Conservation (phyloP, 768 basidiomycete genomes). For the Tricholoma flavovirens region DNA sequence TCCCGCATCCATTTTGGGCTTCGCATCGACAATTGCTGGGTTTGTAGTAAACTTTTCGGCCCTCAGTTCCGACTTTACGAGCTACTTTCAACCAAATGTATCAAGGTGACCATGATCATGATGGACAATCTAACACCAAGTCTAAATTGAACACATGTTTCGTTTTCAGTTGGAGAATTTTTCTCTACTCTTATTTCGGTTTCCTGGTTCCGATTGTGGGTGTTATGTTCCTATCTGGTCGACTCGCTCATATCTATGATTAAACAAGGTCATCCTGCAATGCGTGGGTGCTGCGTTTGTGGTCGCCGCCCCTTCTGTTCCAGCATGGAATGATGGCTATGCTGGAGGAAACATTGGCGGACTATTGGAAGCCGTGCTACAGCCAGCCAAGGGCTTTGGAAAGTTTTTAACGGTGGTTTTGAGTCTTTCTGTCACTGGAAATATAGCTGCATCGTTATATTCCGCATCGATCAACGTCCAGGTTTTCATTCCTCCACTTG, state of each 20-base stretch:
- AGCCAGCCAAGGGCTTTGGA: slow-evolving; percentile 66
- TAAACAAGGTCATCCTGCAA: slow-evolving; percentile 40
- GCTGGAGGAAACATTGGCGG: slow-evolving; percentile 60
- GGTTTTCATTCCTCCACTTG: slow-evolving; percentile 53
- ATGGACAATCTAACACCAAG: not conserved
- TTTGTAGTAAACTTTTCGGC: slow-evolving; percentile 62
- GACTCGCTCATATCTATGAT: not conserved
- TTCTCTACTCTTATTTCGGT: slow-evolving; percentile 64
- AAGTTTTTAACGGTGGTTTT: slow-evolving; percentile 78
- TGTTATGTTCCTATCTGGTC: not conserved
- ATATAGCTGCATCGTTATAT: slow-evolving; percentile 81
- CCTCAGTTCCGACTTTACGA: slow-evolving; percentile 69
- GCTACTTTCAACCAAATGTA: slow-evolving; percentile 55
- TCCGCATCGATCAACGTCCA: slow-evolving; percentile 73
- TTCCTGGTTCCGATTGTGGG: slow-evolving; percentile 54
- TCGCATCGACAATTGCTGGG: slow-evolving; percentile 66
- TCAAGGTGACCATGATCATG: slow-evolving; percentile 39
- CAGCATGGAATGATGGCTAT: slow-evolving; percentile 58
- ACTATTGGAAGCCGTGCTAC: slow-evolving; percentile 63
- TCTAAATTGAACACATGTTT: not conserved
- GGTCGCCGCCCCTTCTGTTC: slow-evolving; percentile 47
- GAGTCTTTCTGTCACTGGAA: slow-evolving; percentile 75
- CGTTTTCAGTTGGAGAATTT: slow-evolving; percentile 52
- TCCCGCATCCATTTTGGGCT: slow-evolving; percentile 50
- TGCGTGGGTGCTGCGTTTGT: slow-evolving; percentile 61